Percentiles rank a stretch among this genome's conserved stretches.
These are phyloP conservation scores for Crithidia brevicula DNA, from an alignment of 208 protist species.

Conservation along the genomic window DNA sequence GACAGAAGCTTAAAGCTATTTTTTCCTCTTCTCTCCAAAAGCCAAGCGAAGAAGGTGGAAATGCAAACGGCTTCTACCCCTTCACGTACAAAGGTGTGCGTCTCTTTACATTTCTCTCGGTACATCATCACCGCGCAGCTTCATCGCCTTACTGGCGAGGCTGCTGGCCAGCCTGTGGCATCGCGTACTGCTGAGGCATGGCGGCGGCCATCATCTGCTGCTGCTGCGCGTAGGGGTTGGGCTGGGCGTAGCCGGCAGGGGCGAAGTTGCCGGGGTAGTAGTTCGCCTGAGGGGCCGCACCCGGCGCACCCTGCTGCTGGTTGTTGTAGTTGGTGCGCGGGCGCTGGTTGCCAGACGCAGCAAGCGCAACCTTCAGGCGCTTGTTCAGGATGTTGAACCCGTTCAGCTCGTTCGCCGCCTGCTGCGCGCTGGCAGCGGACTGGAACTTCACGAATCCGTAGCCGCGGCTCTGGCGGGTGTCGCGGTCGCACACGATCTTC, in stretches of 20 bases:
- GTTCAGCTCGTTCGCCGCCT: conserved; percentile 82
- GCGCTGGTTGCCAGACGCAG: conserved; percentile 74
- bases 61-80: too few species aligned
- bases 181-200: conserved; percentile 66
- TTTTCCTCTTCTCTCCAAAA: too few species aligned
- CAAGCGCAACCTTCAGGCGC: conserved; percentile 88
- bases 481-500: conserved; percentile 90
- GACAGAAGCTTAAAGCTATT: too few species aligned
- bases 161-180: conserved; percentile 49
- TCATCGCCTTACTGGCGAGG: conserved; percentile 30
- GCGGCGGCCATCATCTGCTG: conserved; percentile 62
- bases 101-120: too few species aligned
- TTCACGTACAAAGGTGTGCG: too few species aligned
- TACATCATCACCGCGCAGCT: too few species aligned
- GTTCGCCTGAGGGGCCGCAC: conserved; percentile 37
- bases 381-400: conserved; percentile 89
- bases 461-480: conserved; percentile 84
- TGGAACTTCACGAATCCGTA: conserved; percentile 93
- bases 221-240: conserved; percentile 75
- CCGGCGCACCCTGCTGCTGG: conserved; percentile 15
- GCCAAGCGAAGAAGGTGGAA: too few species aligned
- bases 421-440: conserved; percentile 66
- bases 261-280: conserved; percentile 65
- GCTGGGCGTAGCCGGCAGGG: conserved; percentile 49
- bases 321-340: conserved; percentile 41